phyloP scores from a whole-genome alignment of 495 filamentous ascomycete genomes.

The Collariella sp. region DNA sequence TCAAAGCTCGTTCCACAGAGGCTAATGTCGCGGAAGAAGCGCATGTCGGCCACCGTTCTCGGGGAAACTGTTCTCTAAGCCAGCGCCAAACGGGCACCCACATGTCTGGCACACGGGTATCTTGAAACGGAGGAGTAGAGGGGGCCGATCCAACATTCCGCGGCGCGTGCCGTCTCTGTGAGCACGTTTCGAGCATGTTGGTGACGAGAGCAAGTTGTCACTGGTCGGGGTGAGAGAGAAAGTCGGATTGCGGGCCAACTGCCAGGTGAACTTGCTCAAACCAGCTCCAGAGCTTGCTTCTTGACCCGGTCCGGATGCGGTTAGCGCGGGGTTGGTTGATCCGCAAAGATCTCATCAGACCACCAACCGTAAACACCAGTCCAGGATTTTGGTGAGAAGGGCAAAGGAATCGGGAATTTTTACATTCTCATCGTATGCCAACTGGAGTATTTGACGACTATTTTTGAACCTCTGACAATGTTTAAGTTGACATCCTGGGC shows the following conservation, averaged over 20 bases:
- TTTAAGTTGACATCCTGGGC: too few species aligned
- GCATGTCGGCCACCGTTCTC: too few species aligned
- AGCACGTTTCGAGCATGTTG: background rate
- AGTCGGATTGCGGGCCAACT: background rate
- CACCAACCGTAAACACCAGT: too few species aligned
- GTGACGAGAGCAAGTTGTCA: slow-evolving; percentile 25
- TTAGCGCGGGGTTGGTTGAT: slow-evolving; percentile 6
- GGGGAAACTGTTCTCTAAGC: too few species aligned
- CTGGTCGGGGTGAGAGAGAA: slow-evolving; percentile 15
- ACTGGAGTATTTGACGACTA: too few species aligned
- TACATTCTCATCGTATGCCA: background rate
- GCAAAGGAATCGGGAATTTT: background rate
- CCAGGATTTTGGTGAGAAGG: too few species aligned
- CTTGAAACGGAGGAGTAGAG: background rate
- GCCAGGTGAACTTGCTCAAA: slow-evolving; percentile 44
- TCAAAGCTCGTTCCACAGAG: too few species aligned
- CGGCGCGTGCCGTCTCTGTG: background rate
- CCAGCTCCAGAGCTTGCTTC: slow-evolving; percentile 30
- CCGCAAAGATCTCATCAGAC: background rate
- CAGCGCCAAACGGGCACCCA: too few species aligned
- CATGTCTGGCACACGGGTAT: background rate
- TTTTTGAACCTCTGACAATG: too few species aligned
- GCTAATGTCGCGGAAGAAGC: too few species aligned
- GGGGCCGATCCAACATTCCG: background rate
- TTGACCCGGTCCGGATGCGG: slow-evolving; percentile 9